A percentile compares a stretch with the other conserved stretches of the same genome.
Conservation (phyloP, 1,284 basidiomycete genomes). For the Gomphus bonarii region DNA sequence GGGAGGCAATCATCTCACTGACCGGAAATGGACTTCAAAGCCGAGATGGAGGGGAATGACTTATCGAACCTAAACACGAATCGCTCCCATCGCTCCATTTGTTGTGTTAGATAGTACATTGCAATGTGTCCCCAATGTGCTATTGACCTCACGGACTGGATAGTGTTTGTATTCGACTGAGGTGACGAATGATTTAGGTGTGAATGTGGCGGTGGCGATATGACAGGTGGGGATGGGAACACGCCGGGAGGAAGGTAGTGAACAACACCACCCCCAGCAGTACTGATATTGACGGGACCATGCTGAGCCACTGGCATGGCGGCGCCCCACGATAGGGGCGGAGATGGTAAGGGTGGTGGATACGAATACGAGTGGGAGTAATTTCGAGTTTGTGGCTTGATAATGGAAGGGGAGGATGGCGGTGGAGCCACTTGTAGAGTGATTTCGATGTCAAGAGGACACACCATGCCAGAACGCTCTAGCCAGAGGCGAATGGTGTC, state of each 20-base stretch:
- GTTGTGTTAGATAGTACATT: constrained; percentile 62
- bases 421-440: constrained; percentile 39
- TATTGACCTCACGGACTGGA: constrained; percentile 26
- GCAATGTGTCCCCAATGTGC: constrained; percentile 70
- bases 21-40: constrained; percentile 61
- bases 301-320: constrained; percentile 3
- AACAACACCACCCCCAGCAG: constrained; percentile 8
- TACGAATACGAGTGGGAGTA: constrained; percentile 19
- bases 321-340: constrained; percentile 15
- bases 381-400: constrained; percentile 15
- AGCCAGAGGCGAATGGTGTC: constrained; percentile 71
- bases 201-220: constrained; percentile 13
- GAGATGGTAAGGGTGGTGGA: constrained; percentile 17
- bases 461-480: constrained; percentile 56
- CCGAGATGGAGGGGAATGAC: constrained; percentile 57
- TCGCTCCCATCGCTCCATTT: constrained; percentile 70
- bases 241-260: constrained; percentile 11
- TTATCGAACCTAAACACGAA: constrained; percentile 70
- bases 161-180: not conserved
- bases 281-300: constrained; percentile 7
- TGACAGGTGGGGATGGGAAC: constrained; percentile 5
- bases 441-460: constrained; percentile 69
- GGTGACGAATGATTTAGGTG: constrained; percentile 15
- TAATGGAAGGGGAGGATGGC: constrained; percentile 7
- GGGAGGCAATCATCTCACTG: constrained; percentile 18